Base-by-base conservation (phyloP, 345 rosid genomes). In the Dimocarpus longan region DNA sequence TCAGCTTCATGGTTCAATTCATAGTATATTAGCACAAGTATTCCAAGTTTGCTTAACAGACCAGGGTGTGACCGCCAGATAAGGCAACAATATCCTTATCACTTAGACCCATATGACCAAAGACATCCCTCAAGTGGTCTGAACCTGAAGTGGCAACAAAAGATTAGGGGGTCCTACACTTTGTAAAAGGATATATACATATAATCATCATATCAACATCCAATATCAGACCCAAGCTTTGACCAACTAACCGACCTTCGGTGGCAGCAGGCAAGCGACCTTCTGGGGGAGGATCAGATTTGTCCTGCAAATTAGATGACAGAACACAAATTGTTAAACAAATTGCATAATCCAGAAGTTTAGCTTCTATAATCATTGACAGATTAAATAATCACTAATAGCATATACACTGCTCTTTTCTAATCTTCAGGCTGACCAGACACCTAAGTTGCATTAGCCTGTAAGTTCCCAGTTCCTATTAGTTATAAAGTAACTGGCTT, bases 61-160 rank as follows among this genome's bases (percentile, higher is more conserved):
- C 98, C 95, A 95, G 80, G 22, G 98, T 93, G 78, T 93, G 98
- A 66, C 92, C 98, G 21, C 98, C 98, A 43, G 98, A 95, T 71
- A 93, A 84, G 44, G 89, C 98, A 48, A 93, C 98, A 0, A 93
- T 93, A 78, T 95, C 97, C 83, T 87, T 86, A 81, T 95, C 98
- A 32, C 85, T 87, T 3, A 95, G 92, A 64, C 97, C 98, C 98
- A 95, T 93, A 68, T 84, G 90, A 76, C 95, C 94, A 62, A 95
- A 95, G n/a, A 92, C 89, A 42, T 87, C 90, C 79, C 98, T 89
- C 72, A 95, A 82, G 82, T 93, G 98, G 84, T 92, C 92, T 37
- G 91, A 78, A 68, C 98, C 97, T 93, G 82, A 65, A 89, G 19
- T 70, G 22, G 71, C 6, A 7, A 32, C 1, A 1, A 75, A 19